phyloP scores from a whole-genome alignment of 1,139 yeast species.

The Suzukiozyma palmioleophila region DNA sequence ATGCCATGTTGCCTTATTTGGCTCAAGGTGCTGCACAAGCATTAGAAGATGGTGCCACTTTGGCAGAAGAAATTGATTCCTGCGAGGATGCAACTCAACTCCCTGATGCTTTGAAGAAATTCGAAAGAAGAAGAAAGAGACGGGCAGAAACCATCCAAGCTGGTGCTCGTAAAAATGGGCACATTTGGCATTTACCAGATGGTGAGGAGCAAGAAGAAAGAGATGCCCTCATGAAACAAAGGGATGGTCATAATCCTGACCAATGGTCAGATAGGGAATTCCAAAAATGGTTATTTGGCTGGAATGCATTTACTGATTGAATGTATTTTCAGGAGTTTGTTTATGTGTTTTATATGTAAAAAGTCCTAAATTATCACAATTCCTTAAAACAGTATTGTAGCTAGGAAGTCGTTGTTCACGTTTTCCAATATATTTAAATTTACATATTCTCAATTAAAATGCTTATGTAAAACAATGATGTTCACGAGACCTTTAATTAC shows the following conservation, averaged over 20 bases:
- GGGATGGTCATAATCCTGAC: constrained; percentile 10
- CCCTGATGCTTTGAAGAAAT: constrained; percentile 7
- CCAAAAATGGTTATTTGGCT: constrained; percentile 12
- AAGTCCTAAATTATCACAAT: too few species aligned
- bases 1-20: constrained; percentile 35
- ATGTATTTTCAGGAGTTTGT: too few species aligned
- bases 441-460: too few species aligned
- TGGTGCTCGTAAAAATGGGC: constrained; percentile 20
- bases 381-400: too few species aligned
- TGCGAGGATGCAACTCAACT: constrained; percentile 8
- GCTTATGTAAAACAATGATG: too few species aligned
- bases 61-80: constrained; percentile 11
- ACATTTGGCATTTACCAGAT: constrained; percentile 20
- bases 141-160: constrained; percentile 15
- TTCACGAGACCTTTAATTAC: too few species aligned
- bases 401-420: too few species aligned
- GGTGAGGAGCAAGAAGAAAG: constrained; percentile 19
- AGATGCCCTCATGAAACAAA: constrained; percentile 12
- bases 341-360: too few species aligned
- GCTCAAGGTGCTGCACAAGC: constrained; percentile 42
- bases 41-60: constrained; percentile 23
- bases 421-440: too few species aligned
- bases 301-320: constrained; percentile 11
- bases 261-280: constrained; percentile 12
- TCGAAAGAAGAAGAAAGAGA: constrained; percentile 13